Conservation (phyloP, 2,329 filamentous ascomycete species). For the Xylaria sp. region DNA sequence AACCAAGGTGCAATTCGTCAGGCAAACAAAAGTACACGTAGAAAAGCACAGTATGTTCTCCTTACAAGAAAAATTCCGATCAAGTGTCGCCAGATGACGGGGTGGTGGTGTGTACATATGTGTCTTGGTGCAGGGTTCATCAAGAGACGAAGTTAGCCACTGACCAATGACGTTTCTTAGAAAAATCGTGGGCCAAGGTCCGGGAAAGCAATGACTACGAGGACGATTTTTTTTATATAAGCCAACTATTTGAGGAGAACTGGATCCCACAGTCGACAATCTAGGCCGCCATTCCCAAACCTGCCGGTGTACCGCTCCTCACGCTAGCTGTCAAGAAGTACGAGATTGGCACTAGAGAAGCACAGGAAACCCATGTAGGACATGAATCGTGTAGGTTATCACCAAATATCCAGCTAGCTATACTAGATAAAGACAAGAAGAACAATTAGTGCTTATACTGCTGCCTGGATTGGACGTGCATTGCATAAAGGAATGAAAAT, state of each 20-base stretch:
- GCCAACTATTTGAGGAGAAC: constrained; percentile 62
- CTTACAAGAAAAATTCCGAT: not conserved
- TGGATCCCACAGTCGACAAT: constrained; percentile 55
- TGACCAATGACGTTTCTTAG: constrained; percentile 36
- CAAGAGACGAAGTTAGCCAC: constrained; percentile 1
- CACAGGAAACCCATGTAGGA: constrained; percentile 9
- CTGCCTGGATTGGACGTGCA: constrained; percentile 7
- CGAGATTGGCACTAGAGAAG: constrained; percentile 16
- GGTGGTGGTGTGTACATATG: constrained; percentile 7
- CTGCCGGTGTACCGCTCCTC: not conserved
- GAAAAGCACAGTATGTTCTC: constrained; percentile 51
- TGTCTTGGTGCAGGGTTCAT: not conserved
- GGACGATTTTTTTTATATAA: constrained; percentile 64
- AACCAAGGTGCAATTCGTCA: constrained; percentile 54
- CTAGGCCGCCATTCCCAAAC: constrained; percentile 35
- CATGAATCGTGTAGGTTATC: constrained; percentile 14
- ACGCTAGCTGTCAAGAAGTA: constrained; percentile 6
- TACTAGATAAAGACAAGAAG: constrained; percentile 23
- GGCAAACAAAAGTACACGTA: constrained; percentile 51
- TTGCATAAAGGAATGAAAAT: constrained; percentile 18
- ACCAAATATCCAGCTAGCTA: constrained; percentile 12
- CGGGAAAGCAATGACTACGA: constrained; percentile 54
- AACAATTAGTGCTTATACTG: constrained; percentile 5
- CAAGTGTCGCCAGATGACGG: constrained; percentile 2
- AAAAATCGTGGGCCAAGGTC: constrained; percentile 53